A percentile compares a stretch with the other conserved stretches of the same genome.
Conservation (phyloP, 441 rosid species). For the Croton laevigatus region DNA sequence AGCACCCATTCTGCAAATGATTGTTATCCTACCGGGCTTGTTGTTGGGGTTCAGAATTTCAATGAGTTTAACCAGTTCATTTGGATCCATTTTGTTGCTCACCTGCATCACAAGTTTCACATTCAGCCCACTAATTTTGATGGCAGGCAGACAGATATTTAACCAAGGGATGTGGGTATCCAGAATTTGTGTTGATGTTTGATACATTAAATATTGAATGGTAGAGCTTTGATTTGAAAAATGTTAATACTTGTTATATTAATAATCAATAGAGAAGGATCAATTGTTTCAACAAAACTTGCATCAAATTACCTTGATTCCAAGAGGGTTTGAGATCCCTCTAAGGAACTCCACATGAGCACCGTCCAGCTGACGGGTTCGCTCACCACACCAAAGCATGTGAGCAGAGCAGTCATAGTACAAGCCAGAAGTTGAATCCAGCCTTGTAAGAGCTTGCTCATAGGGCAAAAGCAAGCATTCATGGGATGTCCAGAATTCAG, state of each 20-base stretch:
- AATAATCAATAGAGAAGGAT: neutral
- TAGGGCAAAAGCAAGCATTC: conserved; percentile 87
- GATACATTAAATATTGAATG: neutral
- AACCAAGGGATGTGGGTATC: neutral
- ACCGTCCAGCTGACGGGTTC: conserved; percentile 81
- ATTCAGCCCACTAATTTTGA: conserved; percentile 18
- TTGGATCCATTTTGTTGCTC: conserved; percentile 86
- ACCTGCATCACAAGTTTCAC: conserved; percentile 48
- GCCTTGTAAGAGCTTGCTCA: conserved; percentile 76
- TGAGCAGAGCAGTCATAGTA: conserved; percentile 90
- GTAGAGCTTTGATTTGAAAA: neutral
- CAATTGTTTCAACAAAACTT: neutral
- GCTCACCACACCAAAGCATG: conserved; percentile 89
- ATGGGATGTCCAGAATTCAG: conserved; percentile 90
- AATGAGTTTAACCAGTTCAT: conserved; percentile 66
- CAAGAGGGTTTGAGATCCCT: conserved; percentile 84
- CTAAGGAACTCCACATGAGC: conserved; percentile 82
- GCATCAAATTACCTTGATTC: conserved; percentile 55
- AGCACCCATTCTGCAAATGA: conserved; percentile 86
- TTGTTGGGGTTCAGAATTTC: conserved; percentile 70
- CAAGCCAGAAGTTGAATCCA: conserved; percentile 80
- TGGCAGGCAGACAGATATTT: neutral
- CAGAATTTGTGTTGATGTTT: neutral
- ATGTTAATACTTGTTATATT: neutral
- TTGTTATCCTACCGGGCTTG: conserved; percentile 72